phyloP scores from a whole-genome alignment of 352 stramenopile species.

The Phytophthora boehmeriae region DNA sequence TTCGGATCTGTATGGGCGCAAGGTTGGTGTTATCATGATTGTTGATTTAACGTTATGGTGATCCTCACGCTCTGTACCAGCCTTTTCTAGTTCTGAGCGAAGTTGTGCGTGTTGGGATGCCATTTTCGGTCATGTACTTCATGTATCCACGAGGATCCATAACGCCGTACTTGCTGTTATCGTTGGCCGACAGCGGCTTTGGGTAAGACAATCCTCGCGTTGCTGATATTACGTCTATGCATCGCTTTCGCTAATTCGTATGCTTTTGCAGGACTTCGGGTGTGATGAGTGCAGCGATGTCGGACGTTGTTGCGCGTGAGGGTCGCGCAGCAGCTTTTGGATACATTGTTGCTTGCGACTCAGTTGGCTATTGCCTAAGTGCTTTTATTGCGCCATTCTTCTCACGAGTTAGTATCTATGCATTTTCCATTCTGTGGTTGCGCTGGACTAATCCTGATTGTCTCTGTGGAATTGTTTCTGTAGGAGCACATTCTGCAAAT shows the following conservation, averaged over 20 bases:
- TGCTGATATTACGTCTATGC: not conserved
- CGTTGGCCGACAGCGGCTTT: constrained; percentile 68
- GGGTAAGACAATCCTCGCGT: constrained; percentile 36
- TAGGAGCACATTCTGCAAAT: constrained; percentile 61
- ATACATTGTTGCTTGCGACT: constrained; percentile 60
- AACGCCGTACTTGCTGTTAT: constrained; percentile 63
- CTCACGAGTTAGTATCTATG: constrained; percentile 46
- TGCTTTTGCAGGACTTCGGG: constrained; percentile 52
- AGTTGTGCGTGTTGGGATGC: constrained; percentile 52
- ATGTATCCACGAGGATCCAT: constrained; percentile 62
- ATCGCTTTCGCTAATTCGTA: not conserved
- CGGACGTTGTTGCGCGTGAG: constrained; percentile 60
- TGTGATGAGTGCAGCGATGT: constrained; percentile 64
- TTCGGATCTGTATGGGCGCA: constrained; percentile 72
- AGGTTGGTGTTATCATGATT: constrained; percentile 38
- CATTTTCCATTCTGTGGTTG: too few relatives aligned
- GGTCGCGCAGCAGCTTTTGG: constrained; percentile 69
- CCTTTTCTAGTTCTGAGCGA: constrained; percentile 77
- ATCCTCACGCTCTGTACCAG: too few relatives aligned
- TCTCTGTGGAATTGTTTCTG: not conserved
- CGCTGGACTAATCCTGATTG: not conserved
- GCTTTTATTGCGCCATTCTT: constrained; percentile 67
- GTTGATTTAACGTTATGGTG: not conserved
- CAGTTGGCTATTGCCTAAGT: constrained; percentile 62
- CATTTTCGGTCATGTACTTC: constrained; percentile 79